phyloP scores from a whole-genome alignment of 345 rosid species.

The Streptanthus diversifolius region DNA sequence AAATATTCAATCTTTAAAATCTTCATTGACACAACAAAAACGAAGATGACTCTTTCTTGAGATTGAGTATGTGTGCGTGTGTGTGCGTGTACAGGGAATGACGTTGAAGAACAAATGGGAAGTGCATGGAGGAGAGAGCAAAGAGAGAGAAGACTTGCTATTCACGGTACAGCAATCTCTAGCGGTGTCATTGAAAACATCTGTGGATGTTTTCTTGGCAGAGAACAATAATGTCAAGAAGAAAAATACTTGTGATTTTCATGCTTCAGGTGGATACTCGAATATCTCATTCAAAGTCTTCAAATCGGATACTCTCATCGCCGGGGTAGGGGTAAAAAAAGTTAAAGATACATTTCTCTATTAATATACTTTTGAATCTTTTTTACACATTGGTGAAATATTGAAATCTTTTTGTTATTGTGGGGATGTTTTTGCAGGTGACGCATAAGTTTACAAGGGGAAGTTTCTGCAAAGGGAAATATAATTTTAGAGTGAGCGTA shows the following conservation, averaged over 20 bases:
- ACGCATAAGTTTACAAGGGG: slow-evolving; percentile 55
- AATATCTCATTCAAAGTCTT: slow-evolving; percentile 61
- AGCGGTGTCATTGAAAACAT: slow-evolving; percentile 56
- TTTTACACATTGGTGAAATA: not conserved
- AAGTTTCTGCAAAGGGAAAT: slow-evolving; percentile 64
- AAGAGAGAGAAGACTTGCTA: slow-evolving; percentile 33
- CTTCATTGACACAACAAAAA: not conserved
- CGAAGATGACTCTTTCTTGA: not conserved
- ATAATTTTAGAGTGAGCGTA: slow-evolving; percentile 51
- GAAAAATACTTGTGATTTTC: slow-evolving; percentile 42
- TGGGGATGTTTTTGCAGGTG: slow-evolving; percentile 38
- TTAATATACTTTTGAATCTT: not conserved
- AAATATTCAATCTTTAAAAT: not conserved
- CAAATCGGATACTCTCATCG: slow-evolving; percentile 49
- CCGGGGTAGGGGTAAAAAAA: slow-evolving; percentile 52
- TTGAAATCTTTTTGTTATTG: not conserved
- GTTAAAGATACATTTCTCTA: not conserved
- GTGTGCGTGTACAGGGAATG: slow-evolving; percentile 29
- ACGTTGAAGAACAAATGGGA: slow-evolving; percentile 51
- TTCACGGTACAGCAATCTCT: slow-evolving; percentile 48
- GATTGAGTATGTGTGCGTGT: not conserved
- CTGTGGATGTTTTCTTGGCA: slow-evolving; percentile 50
- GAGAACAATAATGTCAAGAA: slow-evolving; percentile 30
- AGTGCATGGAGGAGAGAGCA: slow-evolving; percentile 54
- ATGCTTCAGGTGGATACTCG: slow-evolving; percentile 44